Conservation (phyloP, 768 basidiomycete species). For the Panaeolus papilionaceus region DNA sequence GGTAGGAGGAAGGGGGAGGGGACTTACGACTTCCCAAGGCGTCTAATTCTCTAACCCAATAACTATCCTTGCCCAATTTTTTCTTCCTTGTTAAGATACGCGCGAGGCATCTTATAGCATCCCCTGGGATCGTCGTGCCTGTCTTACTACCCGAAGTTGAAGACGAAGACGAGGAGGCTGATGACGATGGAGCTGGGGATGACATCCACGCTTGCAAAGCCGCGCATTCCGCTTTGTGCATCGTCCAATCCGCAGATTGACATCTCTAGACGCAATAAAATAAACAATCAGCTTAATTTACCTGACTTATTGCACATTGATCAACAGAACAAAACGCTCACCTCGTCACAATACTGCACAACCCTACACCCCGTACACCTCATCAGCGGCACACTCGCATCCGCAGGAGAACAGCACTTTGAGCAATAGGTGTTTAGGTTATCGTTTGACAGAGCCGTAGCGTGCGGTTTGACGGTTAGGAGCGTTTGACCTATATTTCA, state of each 20-base stretch:
- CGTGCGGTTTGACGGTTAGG: conserved; percentile 62
- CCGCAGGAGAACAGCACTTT: conserved; percentile 56
- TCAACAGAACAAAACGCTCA: conserved; percentile 38
- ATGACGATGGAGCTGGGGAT: conserved; percentile 33
- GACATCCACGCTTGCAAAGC: conserved; percentile 64
- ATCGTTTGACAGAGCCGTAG: conserved; percentile 67
- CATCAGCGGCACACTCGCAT: not conserved
- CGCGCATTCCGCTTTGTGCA: conserved; percentile 81
- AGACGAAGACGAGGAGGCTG: conserved; percentile 39
- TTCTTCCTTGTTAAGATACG: conserved; percentile 73
- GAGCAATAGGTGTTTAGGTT: conserved; percentile 73
- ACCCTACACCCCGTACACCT: conserved; percentile 73
- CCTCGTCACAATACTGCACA: conserved; percentile 78
- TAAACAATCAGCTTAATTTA: not conserved
- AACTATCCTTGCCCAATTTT: conserved; percentile 56
- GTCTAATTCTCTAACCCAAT: conserved; percentile 73
- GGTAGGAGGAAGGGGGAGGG: not conserved
- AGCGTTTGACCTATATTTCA: conserved; percentile 60
- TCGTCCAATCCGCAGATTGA: conserved; percentile 74
- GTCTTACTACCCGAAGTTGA: not conserved
- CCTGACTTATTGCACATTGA: not conserved
- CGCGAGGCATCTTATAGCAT: conserved; percentile 81
- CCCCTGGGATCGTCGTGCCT: conserved; percentile 59
- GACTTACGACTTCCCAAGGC: conserved; percentile 79
- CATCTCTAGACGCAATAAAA: conserved; percentile 51